Conservation (phyloP, 1,284 basidiomycete species). For the Garcileccinum viscosum region DNA sequence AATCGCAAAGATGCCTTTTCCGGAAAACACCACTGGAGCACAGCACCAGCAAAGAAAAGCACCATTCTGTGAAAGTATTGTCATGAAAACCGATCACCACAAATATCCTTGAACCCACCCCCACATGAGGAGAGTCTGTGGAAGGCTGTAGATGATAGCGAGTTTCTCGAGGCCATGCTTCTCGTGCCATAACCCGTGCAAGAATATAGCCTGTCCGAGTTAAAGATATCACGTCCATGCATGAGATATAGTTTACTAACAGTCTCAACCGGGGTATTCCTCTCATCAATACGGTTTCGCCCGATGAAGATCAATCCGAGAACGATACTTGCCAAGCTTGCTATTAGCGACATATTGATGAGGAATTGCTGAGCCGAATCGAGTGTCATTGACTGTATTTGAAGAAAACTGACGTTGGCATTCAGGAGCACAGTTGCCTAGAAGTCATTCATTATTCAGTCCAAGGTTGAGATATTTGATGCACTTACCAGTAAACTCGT, state of each 20-base stretch:
- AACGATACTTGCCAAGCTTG: neutral
- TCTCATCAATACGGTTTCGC: neutral
- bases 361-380: neutral
- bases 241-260: neutral
- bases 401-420: neutral
- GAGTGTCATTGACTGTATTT: neutral
- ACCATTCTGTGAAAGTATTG: slow-evolving; percentile 27
- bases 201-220: slow-evolving; percentile 34
- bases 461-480: neutral
- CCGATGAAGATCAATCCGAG: neutral
- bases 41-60: slow-evolving; percentile 38
- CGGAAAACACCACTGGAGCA: slow-evolving; percentile 30
- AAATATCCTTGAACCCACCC: slow-evolving; percentile 37
- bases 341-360: neutral
- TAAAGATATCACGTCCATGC: neutral
- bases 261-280: neutral
- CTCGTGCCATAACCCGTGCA: slow-evolving; percentile 29
- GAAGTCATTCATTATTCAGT: neutral
- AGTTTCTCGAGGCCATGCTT: slow-evolving; percentile 44
- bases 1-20: neutral
- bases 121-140: slow-evolving; percentile 47
- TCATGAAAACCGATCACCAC: slow-evolving; percentile 2
- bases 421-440: neutral
- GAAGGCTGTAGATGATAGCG: slow-evolving; percentile 46
- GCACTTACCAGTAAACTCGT: neutral